Base-by-base conservation (phyloP, 2,329 filamentous ascomycete genomes). In the Diaporthe sp. region DNA sequence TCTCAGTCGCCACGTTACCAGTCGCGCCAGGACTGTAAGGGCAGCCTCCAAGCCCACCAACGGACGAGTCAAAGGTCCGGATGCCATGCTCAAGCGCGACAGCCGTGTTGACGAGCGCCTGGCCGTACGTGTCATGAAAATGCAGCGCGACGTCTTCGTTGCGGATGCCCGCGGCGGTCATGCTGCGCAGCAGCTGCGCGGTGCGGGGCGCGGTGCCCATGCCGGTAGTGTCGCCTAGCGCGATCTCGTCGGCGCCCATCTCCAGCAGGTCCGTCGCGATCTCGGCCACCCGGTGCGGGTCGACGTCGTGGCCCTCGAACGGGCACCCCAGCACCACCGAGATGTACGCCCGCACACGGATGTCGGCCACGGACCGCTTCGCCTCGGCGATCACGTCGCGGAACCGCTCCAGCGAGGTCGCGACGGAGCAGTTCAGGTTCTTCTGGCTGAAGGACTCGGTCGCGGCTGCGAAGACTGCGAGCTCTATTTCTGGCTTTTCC, bases 231-330 rank as follows among this genome's bases (percentile, higher is more conserved):
- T 98, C 96, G 9, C 95, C 95, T 0, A 98, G 90, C 1, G 94
- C 94, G 79, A 98, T 95, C 87, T 98, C 95, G 81, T 98, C 95
- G 28, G 95, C 96, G 25, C 96, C 96, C 88, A 96, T 94, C 81
- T 96, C 94, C 1, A 98, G 88, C 67, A 98, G 85, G 80, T 87
- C 92, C 76, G 87, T 90, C 0, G 94, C 93, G 60, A 94, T 90
- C 78, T 93, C 89, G 0, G 91, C 92, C 0, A 94, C 92, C 77
- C 86, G 87, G 80, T 89, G 88, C 44, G 92, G 91, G 79, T 92
- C 86, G 4, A 93, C 91, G 72, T 92, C 89, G 81, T 88, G 88
- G 4, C 92, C 92, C 79, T 93, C 91, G 77, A 93, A 97, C 0
- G 95, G 95, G 78, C 95, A 97, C 1, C 94, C 94, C 8, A 97